Evolutionary conservation across 441 rosid genomes (phyloP).

Genomic region (Erodium trifolium): DNA sequence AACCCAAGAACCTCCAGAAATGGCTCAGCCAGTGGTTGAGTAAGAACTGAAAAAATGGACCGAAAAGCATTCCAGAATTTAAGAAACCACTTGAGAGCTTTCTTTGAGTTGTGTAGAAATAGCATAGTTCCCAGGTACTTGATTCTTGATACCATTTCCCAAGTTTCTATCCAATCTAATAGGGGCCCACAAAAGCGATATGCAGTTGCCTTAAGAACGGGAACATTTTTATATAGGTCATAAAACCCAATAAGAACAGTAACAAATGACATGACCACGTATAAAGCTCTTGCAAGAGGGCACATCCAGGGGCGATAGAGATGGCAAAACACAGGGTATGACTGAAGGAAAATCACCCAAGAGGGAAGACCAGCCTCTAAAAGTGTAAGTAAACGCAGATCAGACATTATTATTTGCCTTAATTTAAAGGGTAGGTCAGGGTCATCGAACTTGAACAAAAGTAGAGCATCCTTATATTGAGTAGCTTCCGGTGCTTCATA

Average conservation of each 20-base stretch:
- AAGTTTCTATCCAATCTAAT: conserved; percentile 31
- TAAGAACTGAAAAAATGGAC: conserved; percentile 20
- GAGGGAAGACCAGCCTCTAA: conserved; percentile 33
- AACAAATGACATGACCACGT: conserved; percentile 22
- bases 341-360: conserved; percentile 34
- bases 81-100: conserved; percentile 27
- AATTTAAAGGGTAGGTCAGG: conserved; percentile 27
- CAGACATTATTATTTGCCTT: conserved; percentile 25
- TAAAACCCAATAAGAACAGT: conserved; percentile 30
- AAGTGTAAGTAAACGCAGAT: conserved; percentile 27
- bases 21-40: conserved; percentile 23
- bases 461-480: conserved; percentile 22
- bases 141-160: conserved; percentile 32
- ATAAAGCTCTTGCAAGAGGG: conserved; percentile 23
- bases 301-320: conserved; percentile 34
- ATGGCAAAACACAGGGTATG: conserved; percentile 28
- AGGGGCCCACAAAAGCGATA: conserved; percentile 30
- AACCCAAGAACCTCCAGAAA: conserved; percentile 14
- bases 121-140: conserved; percentile 33
- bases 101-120: conserved; percentile 30
- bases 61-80: conserved; percentile 10
- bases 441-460: conserved; percentile 27
- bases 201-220: conserved; percentile 25
- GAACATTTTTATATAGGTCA: conserved; percentile 31
- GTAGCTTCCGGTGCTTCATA: conserved; percentile 15